Conservation (phyloP, 202 grass and related monocot genomes). For the Zoysia matrella region DNA sequence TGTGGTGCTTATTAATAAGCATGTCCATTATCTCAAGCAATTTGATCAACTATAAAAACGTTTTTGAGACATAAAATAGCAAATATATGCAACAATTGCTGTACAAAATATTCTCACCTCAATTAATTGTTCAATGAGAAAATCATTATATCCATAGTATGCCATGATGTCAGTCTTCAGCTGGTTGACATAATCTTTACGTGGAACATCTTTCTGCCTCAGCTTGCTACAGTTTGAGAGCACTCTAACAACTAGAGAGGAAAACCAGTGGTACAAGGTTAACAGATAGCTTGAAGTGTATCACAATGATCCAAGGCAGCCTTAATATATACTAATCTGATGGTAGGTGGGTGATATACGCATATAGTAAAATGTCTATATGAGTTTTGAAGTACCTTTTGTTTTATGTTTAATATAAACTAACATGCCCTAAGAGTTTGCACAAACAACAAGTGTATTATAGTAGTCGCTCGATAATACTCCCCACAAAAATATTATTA, state of each 20-base stretch:
- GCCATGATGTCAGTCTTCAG: conserved; percentile 79
- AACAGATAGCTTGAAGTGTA: background rate
- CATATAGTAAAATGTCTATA: background rate
- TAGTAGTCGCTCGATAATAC: no score
- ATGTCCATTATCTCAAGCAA: background rate
- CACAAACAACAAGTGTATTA: background rate
- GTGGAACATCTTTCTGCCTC: conserved; percentile 59
- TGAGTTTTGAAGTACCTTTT: background rate
- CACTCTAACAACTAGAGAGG: conserved; percentile 78
- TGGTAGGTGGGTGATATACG: background rate
- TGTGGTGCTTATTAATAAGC: background rate
- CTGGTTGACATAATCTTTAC: conserved; percentile 76
- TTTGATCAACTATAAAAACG: background rate
- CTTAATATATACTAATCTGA: background rate
- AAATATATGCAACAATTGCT: conserved; percentile 18
- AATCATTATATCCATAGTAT: conserved; percentile 96
- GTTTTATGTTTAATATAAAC: background rate
- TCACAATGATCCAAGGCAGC: background rate
- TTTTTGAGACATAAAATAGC: background rate
- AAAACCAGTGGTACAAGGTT: conserved; percentile 26
- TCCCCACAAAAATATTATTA: no score
- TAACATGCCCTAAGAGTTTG: conserved; percentile 11
- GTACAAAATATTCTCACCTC: conserved; percentile 57
- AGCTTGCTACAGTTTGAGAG: conserved; percentile 78
- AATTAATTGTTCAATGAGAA: conserved; percentile 74